Percentiles rank a stretch among this genome's conserved stretches.
These are phyloP conservation scores for Pythium aphanidermatum DNA, from an alignment of 352 stramenopile species.

Conservation along the genomic window DNA sequence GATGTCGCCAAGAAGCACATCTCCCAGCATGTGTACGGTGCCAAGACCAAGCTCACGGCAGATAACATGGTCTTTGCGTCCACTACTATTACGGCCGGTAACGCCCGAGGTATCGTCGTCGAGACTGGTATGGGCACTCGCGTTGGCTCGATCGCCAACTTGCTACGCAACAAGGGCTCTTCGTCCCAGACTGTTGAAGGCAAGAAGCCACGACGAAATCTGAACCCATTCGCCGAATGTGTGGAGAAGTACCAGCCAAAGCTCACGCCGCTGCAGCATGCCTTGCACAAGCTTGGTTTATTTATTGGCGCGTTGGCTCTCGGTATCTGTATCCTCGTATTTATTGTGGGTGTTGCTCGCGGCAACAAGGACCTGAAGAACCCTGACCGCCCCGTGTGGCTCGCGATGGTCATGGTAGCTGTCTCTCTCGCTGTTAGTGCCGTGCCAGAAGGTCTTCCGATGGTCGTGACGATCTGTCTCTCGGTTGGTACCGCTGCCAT, in stretches of 20 bases:
- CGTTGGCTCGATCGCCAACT: slow-evolving; percentile 57
- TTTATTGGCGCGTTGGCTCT: slow-evolving; percentile 85
- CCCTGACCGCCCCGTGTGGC: slow-evolving; percentile 70
- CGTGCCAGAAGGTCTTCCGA: slow-evolving; percentile 69
- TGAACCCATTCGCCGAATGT: slow-evolving; percentile 48
- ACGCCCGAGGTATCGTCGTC: slow-evolving; percentile 60
- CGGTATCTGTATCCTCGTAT: slow-evolving; percentile 81
- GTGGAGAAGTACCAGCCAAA: slow-evolving; percentile 63
- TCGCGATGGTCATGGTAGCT: slow-evolving; percentile 94
- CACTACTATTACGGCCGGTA: slow-evolving; percentile 78
- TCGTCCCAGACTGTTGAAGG: neutral
- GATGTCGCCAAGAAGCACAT: slow-evolving; percentile 73
- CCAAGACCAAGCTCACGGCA: slow-evolving; percentile 45
- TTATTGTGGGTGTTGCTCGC: slow-evolving; percentile 81
- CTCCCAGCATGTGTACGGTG: slow-evolving; percentile 15
- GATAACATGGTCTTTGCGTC: slow-evolving; percentile 93
- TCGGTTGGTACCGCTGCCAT: slow-evolving; percentile 67
- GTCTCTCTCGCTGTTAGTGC: slow-evolving; percentile 84
- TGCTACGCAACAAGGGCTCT: slow-evolving; percentile 44
- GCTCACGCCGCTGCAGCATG: slow-evolving; percentile 85
- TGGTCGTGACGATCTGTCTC: slow-evolving; percentile 80
- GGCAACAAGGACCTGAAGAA: slow-evolving; percentile 45
- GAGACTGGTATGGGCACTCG: slow-evolving; percentile 71
- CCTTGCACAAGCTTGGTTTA: slow-evolving; percentile 94
- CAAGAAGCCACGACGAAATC: slow-evolving; percentile 25